These are phyloP conservation scores for Dalbergia oliveri DNA, from an alignment of 306 rosid genomes.

Conservation along the genomic window DNA sequence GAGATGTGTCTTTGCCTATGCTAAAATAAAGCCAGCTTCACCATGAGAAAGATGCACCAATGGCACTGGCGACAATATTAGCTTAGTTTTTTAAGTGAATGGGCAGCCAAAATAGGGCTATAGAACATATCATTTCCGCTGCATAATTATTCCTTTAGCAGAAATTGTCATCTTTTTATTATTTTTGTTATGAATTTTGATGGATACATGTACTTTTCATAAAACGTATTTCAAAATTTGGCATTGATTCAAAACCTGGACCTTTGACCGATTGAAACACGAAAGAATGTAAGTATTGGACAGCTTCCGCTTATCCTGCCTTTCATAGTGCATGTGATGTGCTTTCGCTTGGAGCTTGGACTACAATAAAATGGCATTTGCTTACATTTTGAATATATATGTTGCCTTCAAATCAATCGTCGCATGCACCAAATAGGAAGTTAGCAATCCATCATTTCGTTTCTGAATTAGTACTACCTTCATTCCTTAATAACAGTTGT, in stretches of 20 bases:
- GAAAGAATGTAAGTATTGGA: constrained; percentile 27
- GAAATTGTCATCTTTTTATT: neutral
- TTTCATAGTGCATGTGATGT: constrained; percentile 4
- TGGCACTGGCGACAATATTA: no score
- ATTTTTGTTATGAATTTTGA: neutral
- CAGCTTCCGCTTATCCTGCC: constrained; percentile 48
- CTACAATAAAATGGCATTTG: neutral
- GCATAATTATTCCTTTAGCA: neutral
- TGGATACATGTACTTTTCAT: neutral
- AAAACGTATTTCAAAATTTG: neutral
- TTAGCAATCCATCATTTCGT: no score
- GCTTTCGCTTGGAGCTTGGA: constrained; percentile 5
- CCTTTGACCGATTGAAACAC: neutral
- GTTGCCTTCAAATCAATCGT: constrained; percentile 4
- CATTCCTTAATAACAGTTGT: no score
- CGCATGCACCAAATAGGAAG: neutral
- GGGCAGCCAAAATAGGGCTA: neutral
- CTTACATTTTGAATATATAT: neutral
- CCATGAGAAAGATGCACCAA: no score
- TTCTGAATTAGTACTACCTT: no score
- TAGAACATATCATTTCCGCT: neutral
- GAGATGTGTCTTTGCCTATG: no score
- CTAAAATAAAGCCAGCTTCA: no score
- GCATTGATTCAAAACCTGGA: neutral
- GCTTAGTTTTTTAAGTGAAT: neutral